Percentiles rank a stretch among this genome's conserved stretches.
Evolutionary conservation across 768 basidiomycete genomes (phyloP).

Genomic region (Naganishia randhawae): DNA sequence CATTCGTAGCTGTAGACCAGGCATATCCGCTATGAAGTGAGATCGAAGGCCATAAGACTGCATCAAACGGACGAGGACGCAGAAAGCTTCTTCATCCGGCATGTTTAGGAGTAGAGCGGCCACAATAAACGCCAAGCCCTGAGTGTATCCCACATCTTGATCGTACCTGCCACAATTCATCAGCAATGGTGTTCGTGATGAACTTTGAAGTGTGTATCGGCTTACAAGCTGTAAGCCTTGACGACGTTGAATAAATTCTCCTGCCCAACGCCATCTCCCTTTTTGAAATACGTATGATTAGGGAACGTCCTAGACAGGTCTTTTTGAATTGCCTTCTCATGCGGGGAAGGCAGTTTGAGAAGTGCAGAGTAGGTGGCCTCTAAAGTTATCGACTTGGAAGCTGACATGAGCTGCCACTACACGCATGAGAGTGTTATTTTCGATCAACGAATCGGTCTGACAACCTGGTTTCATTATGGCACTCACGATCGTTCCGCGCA

Average conservation of each 20-base stretch:
- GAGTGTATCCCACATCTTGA: constrained; percentile 92
- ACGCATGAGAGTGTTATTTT: not conserved
- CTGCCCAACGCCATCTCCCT: constrained; percentile 90
- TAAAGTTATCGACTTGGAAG: constrained; percentile 83
- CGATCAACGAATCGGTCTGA: not conserved
- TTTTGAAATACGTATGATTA: constrained; percentile 90
- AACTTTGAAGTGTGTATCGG: constrained; percentile 8
- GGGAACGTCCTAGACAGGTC: constrained; percentile 97
- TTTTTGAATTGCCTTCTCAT: constrained; percentile 89
- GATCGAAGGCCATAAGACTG: constrained; percentile 91
- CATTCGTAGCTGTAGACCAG: constrained; percentile 85
- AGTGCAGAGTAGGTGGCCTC: constrained; percentile 77
- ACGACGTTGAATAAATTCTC: constrained; percentile 96
- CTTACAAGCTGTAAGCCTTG: constrained; percentile 91
- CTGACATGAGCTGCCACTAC: constrained; percentile 62
- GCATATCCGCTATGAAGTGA: constrained; percentile 99
- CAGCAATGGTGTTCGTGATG: not conserved
- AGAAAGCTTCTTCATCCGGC: constrained; percentile 99
- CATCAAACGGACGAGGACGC: constrained; percentile 89
- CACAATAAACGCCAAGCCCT: constrained; percentile 93
- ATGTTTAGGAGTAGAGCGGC: constrained; percentile 95
- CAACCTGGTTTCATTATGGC: not conserved
- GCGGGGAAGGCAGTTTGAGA: constrained; percentile 74
- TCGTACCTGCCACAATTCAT: constrained; percentile 60
- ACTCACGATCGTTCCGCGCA: constrained; percentile 96